A percentile compares a stretch with the other conserved stretches of the same genome.
These are phyloP conservation scores for Sarcocystis neurona DNA, from an alignment of 169 alveolate genomes.

Conservation along the genomic window DNA sequence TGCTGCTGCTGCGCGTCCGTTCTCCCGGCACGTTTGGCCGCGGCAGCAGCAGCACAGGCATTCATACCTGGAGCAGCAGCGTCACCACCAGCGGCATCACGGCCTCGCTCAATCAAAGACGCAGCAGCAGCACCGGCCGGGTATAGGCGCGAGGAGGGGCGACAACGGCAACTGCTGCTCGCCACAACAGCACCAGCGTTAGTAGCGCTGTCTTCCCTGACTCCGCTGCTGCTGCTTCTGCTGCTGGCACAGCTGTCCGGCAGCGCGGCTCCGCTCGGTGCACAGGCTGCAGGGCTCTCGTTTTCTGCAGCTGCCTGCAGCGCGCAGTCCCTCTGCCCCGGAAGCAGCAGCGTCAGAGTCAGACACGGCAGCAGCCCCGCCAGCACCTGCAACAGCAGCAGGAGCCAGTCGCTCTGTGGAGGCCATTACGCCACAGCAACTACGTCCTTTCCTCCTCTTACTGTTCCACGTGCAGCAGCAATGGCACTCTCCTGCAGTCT, in stretches of 20 bases:
- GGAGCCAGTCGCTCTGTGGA: too few species aligned
- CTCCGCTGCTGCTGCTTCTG: conserved; percentile 17
- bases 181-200: too few species aligned
- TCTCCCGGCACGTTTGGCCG: too few species aligned
- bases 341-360: neutral
- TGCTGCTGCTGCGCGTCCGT: too few species aligned
- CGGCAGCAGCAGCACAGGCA: neutral
- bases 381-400: too few species aligned
- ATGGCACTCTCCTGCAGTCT: neutral
- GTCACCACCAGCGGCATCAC: conserved; percentile 47
- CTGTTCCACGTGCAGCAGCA: too few species aligned
- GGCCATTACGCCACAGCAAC: too few species aligned
- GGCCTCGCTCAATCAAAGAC: too few species aligned
- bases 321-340: neutral
- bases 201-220: conserved; percentile 38
- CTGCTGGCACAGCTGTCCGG: neutral
- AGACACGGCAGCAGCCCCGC: neutral
- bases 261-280: conserved; percentile 5
- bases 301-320: conserved; percentile 3
- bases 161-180: too few species aligned
- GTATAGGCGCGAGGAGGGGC: too few species aligned
- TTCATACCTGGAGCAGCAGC: conserved; percentile 29
- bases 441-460: too few species aligned
- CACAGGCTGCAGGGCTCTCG: conserved; percentile 50
- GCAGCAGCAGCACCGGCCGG: too few species aligned